A percentile compares a stretch with the other conserved stretches of the same genome.
Conservation (phyloP, 23 red algal species). For the Gracilaria caudata region DNA sequence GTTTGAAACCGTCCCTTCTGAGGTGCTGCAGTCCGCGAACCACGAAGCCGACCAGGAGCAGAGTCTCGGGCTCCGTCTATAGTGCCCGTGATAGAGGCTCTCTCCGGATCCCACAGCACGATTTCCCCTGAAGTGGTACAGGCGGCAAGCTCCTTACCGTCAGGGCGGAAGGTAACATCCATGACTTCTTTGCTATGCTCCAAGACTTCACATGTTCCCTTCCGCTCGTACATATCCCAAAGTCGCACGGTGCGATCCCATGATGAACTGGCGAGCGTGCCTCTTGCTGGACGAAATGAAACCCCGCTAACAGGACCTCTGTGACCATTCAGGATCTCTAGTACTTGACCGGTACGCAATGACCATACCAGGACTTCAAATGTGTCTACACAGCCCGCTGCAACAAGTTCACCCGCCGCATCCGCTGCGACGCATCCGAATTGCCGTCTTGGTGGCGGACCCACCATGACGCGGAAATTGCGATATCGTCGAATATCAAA, state of each 20-base stretch:
- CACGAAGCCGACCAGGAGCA: constrained; percentile 64
- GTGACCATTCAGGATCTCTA: constrained; percentile 91
- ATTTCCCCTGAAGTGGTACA: constrained; percentile 83
- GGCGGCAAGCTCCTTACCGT: constrained; percentile 81
- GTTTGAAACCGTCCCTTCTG: constrained; percentile 58
- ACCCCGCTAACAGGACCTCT: constrained; percentile 69
- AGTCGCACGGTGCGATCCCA: constrained; percentile 97
- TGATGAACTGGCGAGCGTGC: constrained; percentile 80
- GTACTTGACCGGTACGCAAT: constrained; percentile 83
- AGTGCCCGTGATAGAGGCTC: constrained; percentile 59
- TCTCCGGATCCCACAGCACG: constrained; percentile 79
- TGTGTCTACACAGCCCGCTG: constrained; percentile 86
- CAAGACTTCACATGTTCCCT: constrained; percentile 70
- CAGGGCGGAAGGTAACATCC: constrained; percentile 82
- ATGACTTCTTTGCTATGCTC: constrained; percentile 91
- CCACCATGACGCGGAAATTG: constrained; percentile 84
- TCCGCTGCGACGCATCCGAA: constrained; percentile 87
- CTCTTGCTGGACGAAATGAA: constrained; percentile 63
- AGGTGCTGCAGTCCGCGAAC: constrained; percentile 61
- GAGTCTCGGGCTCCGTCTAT: constrained; percentile 92
- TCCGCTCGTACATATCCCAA: constrained; percentile 89
- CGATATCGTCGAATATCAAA: constrained; percentile 91
- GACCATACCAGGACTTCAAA: constrained; percentile 95
- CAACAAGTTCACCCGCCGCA: constrained; percentile 84
- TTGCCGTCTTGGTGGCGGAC: constrained; percentile 75